phyloP scores from a whole-genome alignment of 805 yeast genomes.

The Cyberlindnera euphorbiae region DNA sequence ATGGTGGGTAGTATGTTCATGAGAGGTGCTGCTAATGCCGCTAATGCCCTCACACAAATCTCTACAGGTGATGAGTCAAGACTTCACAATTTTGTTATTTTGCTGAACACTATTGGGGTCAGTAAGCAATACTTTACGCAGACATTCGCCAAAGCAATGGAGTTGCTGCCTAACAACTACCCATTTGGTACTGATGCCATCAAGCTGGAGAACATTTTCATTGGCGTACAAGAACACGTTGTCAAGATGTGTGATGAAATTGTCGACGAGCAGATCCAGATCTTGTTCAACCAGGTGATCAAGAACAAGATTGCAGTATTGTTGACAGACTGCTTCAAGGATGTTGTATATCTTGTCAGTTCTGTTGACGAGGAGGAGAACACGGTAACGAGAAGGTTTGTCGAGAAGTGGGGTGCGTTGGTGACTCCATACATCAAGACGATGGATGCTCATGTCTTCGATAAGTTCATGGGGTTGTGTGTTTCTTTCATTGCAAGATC shows the following conservation, averaged over 20 bases:
- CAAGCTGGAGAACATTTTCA: conserved; percentile 25
- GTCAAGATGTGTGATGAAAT: conserved; percentile 27
- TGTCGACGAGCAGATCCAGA: conserved; percentile 35
- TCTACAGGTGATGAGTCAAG: conserved; percentile 41
- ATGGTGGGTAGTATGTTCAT: conserved; percentile 31
- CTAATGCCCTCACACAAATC: conserved; percentile 36
- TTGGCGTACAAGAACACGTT: conserved; percentile 22
- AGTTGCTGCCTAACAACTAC: conserved; percentile 30
- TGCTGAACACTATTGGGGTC: conserved; percentile 67
- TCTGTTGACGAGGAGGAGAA: conserved; percentile 32
- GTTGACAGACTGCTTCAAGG: conserved; percentile 37
- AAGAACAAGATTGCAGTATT: conserved; percentile 39
- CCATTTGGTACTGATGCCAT: conserved; percentile 34
- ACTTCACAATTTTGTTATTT: conserved; percentile 56
- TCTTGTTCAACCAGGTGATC: conserved; percentile 43
- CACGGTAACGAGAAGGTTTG: conserved; percentile 43
- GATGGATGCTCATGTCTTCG: conserved; percentile 50
- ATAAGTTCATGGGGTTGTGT: conserved; percentile 41
- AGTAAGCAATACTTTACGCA: conserved; percentile 53
- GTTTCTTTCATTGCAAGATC: conserved; percentile 51
- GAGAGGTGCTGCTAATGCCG: conserved; percentile 39
- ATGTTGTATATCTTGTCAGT: conserved; percentile 21
- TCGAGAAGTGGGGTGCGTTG: conserved; percentile 57
- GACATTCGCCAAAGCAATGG: conserved; percentile 28
- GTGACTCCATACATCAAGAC: conserved; percentile 62